Evolutionary conservation across 2,329 filamentous ascomycete species (phyloP).

Genomic region (Exophiala alcalophila): DNA sequence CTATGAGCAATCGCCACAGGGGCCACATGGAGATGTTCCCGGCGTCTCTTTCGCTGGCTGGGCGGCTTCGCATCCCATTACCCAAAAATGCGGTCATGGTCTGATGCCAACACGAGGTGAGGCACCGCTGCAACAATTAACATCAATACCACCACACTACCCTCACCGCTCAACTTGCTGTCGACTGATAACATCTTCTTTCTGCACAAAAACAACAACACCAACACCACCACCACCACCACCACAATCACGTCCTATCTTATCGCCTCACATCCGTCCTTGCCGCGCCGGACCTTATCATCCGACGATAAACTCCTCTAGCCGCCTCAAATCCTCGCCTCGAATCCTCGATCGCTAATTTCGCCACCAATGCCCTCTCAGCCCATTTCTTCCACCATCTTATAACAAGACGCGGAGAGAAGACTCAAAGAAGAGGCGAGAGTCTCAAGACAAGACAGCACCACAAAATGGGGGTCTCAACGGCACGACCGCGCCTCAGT

Average conservation of each 20-base stretch:
- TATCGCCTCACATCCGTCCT: no score
- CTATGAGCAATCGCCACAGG: no score
- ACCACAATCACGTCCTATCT: not conserved
- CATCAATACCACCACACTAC: no score
- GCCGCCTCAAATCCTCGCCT: constrained; percentile 1
- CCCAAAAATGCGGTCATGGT: no score
- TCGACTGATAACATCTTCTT: no score
- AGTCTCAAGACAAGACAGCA: not conserved
- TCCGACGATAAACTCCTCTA: not conserved
- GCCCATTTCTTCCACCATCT: not conserved
- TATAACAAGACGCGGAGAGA: not conserved
- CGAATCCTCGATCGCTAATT: constrained; percentile 1
- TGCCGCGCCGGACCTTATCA: constrained; percentile 2
- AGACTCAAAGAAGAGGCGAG: not conserved
- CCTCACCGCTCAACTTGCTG: no score
- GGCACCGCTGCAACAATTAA: no score
- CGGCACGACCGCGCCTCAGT: constrained; percentile 8
- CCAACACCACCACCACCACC: not conserved
- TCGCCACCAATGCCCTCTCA: not conserved
- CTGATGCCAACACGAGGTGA: no score
- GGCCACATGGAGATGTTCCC: no score
- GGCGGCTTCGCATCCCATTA: no score
- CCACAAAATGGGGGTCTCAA: constrained; percentile 12
- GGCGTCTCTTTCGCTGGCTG: no score
- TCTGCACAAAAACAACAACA: not conserved